phyloP scores from a whole-genome alignment of 352 stramenopile genomes.

The Phytophthora cactorum region DNA sequence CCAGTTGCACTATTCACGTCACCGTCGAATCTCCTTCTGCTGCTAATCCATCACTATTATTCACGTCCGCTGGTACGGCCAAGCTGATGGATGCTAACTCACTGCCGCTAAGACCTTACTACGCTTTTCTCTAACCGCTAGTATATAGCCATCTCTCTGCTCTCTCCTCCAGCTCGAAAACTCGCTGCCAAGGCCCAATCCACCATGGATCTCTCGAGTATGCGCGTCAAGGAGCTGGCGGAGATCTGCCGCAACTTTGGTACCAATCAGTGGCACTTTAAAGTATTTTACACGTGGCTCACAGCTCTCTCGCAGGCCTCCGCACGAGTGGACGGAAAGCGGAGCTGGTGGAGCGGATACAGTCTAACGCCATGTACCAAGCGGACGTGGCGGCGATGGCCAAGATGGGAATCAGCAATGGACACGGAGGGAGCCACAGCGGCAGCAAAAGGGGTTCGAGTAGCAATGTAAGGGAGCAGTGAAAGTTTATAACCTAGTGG shows the following conservation, averaged over 20 bases:
- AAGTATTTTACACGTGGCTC: background rate
- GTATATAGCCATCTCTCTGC: background rate
- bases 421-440: conserved; percentile 12
- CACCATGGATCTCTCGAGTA: conserved; percentile 67
- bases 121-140: background rate
- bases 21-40: background rate
- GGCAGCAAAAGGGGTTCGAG: conserved; percentile 36
- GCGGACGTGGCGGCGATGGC: conserved; percentile 30
- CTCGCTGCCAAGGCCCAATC: background rate
- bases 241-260: conserved; percentile 81
- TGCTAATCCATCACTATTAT: background rate
- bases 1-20: background rate
- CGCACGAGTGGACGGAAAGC: conserved; percentile 74
- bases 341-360: conserved; percentile 78
- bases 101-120: no score
- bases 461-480: conserved; percentile 28
- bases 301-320: conserved; percentile 50
- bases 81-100: conserved; percentile 11
- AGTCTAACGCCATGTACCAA: conserved; percentile 59
- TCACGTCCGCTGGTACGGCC: background rate
- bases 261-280: conserved; percentile 20
- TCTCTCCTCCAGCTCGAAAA: background rate
- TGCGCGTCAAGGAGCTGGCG: conserved; percentile 84
- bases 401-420: conserved; percentile 37
- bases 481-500: background rate